Base-by-base conservation (phyloP, 164 flowering plant species). In the Annona squamosa region DNA sequence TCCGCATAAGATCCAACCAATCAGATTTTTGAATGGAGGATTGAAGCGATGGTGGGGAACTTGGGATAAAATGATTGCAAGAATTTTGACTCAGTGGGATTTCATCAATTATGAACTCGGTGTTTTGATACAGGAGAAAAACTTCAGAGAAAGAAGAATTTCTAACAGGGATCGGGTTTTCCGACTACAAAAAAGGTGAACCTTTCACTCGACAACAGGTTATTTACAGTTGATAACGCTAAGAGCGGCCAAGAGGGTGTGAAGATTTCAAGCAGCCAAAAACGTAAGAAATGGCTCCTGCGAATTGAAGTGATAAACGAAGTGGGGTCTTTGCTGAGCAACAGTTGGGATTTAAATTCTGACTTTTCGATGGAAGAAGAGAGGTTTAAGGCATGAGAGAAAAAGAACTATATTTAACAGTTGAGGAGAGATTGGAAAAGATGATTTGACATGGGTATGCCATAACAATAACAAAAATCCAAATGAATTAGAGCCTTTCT, bases 401-500 rank as follows among this genome's bases (percentile, higher is more conserved):
- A 52, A 6, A 52, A 3, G 17, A 26, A 26, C 10, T 52, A 6
- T 12, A 16, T 2, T 52, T 52, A 48, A 43, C 46, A 44, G 48
- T n/a, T 2, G 16, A 1, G 18, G 18, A 2, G 65, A 63, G 19
- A 17, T 68, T 63, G 52, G 67, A 45, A 6, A 10, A 64, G 45
- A 10, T 65, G 26, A 19, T 52, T 75, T 62, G 64, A 42, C 37
- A 19, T 56, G 18, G 63, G 79, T 67, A 69, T 65, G 69, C 71
- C 66, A 64, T 63, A 76, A 71, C 73, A 70, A 72, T 79, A 76
- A 68, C 77, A 73, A 71, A 57, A 71, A 57, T 74, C 44, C 81
- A 65, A 73, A 74, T 56, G 42, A 64, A 2, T 17, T 3, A 19
- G 67, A 59, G 48, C 19, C 46, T 57, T 66, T 18, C 69, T 71